phyloP scores from a whole-genome alignment of 176 grass and related monocot genomes.

The Bromus sterilis region DNA sequence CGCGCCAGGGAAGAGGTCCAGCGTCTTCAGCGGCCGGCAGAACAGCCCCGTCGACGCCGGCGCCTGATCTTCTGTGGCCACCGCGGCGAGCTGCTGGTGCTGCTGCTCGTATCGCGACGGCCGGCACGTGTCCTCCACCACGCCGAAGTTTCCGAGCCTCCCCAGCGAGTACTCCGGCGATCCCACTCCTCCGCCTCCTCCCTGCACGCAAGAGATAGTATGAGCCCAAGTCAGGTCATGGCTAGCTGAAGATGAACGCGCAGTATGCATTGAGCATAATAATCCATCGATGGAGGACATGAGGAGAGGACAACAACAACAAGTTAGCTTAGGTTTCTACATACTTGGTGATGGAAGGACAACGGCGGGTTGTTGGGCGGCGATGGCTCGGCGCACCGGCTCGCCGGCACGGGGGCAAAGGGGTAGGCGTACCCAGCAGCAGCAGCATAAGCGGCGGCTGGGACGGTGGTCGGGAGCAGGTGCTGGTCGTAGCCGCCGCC shows the following conservation, averaged over 20 bases:
- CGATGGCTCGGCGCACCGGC: neutral
- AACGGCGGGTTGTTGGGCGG: neutral
- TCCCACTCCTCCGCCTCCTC: neutral
- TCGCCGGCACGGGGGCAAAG: neutral
- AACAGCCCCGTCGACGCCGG: neutral
- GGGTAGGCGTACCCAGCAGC: conserved; percentile 17
- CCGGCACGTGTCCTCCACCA: conserved; percentile 7
- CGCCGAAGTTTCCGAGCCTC: conserved; percentile 42
- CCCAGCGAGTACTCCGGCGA: conserved; percentile 28
- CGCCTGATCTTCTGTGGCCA: neutral
- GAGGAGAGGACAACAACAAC: neutral
- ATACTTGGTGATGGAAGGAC: conserved; percentile 21
- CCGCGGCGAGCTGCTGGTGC: neutral
- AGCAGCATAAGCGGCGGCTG: neutral
- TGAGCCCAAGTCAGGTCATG: neutral
- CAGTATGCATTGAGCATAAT: neutral
- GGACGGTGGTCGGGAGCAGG: neutral
- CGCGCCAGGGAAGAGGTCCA: conserved; percentile 85
- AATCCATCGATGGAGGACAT: neutral
- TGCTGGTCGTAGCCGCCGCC: conserved; percentile 10
- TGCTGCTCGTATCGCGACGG: neutral
- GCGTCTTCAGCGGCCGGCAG: conserved; percentile 73
- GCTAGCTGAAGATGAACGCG: neutral
- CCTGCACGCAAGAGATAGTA: neutral
- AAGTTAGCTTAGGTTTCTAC: neutral